Base-by-base conservation (phyloP, 108 stramenopile genomes). In the Fragilaria radians region DNA sequence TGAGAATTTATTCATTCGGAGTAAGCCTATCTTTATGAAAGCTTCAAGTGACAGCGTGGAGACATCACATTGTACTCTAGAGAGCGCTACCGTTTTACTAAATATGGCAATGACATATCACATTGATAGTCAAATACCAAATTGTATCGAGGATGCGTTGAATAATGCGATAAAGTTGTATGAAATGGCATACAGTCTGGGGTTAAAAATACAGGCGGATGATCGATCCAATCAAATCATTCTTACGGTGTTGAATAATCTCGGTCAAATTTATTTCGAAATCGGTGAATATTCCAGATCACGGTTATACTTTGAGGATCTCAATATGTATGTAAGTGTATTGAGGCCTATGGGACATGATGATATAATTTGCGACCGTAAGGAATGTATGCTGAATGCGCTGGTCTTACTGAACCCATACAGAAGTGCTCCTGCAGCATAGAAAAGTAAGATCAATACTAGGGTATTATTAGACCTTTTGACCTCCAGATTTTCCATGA, bases 91-190 rank as follows among this genome's bases (percentile, higher is more conserved):
- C 2, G 1, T 24, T 52, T 18, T 52, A 18, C 18, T 52, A 17
- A 52, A 52, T 4, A 52, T 52, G 52, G 52, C 52, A 3, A 23
- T 52, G 18, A 26, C 52, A 26, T 26, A 52, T 26, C 52, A 52
- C 22, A 3, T 52, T 3, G 24, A 26, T 18, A 52, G 52, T 52
- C 11, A 26, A 52, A 52, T 27, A 4, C 26, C 52, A 17, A 52
- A 26, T 26, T 26, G 18, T 23, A 52, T 26, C 25, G 27, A 52
- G 5, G 52, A 52, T 26, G 22, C 52, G 52, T 4, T 3, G 3
- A 1, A 52, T 3, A 52, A 4, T 3, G 52, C 52, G 18, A 22
- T 52, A 1, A 52, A 23, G 11, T 26, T 52, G 1, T 52, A 52
- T 4, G 3, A 22, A 1, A 7, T 52, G 52, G 52, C 22, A 52